Conservation (phyloP, 805 yeast genomes). For the Saitoella complicata region DNA sequence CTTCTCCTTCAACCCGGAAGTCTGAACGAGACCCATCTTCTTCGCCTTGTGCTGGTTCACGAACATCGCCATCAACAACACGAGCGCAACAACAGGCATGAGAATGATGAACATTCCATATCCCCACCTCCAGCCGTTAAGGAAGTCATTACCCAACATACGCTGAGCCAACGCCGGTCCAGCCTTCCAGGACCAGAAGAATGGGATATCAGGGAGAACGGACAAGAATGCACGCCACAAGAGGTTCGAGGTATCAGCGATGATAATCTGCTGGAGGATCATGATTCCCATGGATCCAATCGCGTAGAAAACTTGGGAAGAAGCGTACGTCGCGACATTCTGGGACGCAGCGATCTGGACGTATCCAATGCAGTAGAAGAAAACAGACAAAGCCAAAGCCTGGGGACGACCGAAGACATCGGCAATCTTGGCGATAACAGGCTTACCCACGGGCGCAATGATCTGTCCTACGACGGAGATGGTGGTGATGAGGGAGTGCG, state of each 20-base stretch:
- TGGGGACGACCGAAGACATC: slow-evolving; percentile 28
- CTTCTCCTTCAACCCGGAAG: background rate
- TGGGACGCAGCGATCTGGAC: slow-evolving; percentile 24
- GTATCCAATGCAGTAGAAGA: slow-evolving; percentile 23
- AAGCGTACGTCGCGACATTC: slow-evolving; percentile 23
- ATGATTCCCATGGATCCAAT: slow-evolving; percentile 26
- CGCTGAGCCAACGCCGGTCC: slow-evolving; percentile 24
- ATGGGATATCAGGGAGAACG: slow-evolving; percentile 26
- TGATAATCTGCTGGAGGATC: slow-evolving; percentile 22
- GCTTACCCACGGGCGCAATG: slow-evolving; percentile 24
- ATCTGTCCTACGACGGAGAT: slow-evolving; percentile 26
- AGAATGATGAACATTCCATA: slow-evolving; percentile 34
- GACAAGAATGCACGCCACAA: slow-evolving; percentile 25
- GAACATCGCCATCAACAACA: slow-evolving; percentile 11
- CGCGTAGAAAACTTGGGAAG: slow-evolving; percentile 24
- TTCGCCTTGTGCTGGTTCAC: slow-evolving; percentile 10
- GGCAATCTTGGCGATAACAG: slow-evolving; percentile 27
- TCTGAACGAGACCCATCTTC: background rate
- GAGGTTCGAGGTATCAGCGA: slow-evolving; percentile 17
- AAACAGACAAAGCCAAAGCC: slow-evolving; percentile 22
- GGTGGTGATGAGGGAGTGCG: slow-evolving; percentile 27
- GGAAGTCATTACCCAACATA: background rate
- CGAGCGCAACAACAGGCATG: slow-evolving; percentile 24
- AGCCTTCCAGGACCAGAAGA: slow-evolving; percentile 14
- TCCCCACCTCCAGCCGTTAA: slow-evolving; percentile 34